These are phyloP conservation scores for Penicillium palitans DNA, from an alignment of 2,329 filamentous ascomycete species.

Conservation along the genomic window DNA sequence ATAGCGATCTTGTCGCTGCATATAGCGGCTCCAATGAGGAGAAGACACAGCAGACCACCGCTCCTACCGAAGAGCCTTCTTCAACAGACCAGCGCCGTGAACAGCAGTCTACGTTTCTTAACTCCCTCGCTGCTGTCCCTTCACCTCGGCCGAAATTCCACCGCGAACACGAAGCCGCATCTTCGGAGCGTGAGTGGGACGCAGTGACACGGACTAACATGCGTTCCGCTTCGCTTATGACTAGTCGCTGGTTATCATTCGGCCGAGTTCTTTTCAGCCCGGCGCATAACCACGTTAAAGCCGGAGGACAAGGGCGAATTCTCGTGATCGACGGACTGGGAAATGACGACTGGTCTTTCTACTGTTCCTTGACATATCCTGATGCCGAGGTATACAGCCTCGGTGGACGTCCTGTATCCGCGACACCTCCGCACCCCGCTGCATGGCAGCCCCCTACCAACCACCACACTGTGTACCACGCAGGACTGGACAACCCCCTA, in stretches of 20 bases:
- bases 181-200: conserved; percentile 45
- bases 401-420: conserved; percentile 36
- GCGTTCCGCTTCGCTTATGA: conserved; percentile 53
- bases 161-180: conserved; percentile 39
- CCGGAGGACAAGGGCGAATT: conserved; percentile 44
- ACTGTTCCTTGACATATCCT: conserved; percentile 52
- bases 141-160: conserved; percentile 26
- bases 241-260: conserved; percentile 53
- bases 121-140: conserved; percentile 27
- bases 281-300: conserved; percentile 48
- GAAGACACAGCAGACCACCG: neutral
- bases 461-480: conserved; percentile 46
- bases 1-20: conserved; percentile 55
- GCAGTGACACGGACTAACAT: conserved; percentile 48
- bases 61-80: conserved; percentile 15
- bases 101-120: conserved; percentile 29
- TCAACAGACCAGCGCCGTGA: conserved; percentile 24
- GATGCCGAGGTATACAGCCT: conserved; percentile 49
- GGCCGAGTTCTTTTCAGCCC: conserved; percentile 53
- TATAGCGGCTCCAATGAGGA: conserved; percentile 43
- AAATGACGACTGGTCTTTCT: conserved; percentile 56
- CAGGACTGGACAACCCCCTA: conserved; percentile 43
- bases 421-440: conserved; percentile 38
- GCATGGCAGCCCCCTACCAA: conserved; percentile 47
- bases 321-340: conserved; percentile 52